phyloP scores from a whole-genome alignment of 2,329 filamentous ascomycete genomes.

The Metarhizium rileyi region DNA sequence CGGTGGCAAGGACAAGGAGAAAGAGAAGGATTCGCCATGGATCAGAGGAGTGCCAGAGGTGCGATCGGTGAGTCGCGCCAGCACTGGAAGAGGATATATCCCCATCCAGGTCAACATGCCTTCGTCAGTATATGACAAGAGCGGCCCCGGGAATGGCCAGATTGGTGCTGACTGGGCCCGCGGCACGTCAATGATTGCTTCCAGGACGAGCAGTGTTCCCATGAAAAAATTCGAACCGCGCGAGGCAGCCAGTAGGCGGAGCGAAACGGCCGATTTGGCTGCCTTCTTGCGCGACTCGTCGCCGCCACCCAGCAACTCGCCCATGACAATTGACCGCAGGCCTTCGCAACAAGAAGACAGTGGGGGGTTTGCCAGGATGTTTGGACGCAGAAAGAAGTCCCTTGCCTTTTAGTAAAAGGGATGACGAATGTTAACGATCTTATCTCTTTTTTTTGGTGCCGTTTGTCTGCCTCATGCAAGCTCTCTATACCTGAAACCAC shows the following conservation, averaged over 20 bases:
- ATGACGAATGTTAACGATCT: background rate
- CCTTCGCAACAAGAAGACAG: slow-evolving; percentile 27
- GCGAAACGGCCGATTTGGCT: slow-evolving; percentile 58
- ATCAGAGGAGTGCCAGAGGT: slow-evolving; percentile 12
- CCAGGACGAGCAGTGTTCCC: slow-evolving; percentile 30
- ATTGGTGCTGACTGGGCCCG: slow-evolving; percentile 11
- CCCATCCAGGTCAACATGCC: slow-evolving; percentile 45
- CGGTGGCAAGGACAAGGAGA: slow-evolving; percentile 13
- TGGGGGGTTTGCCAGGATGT: slow-evolving; percentile 36
- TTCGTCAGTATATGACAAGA: slow-evolving; percentile 32
- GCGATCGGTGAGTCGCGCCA: slow-evolving; percentile 28
- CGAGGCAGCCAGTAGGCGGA: slow-evolving; percentile 39
- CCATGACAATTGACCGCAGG: slow-evolving; percentile 15
- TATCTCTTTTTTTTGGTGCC: background rate
- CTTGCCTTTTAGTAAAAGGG: slow-evolving; percentile 19
- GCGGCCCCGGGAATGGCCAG: slow-evolving; percentile 19
- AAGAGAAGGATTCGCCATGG: slow-evolving; percentile 18
- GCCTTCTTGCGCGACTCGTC: slow-evolving; percentile 62
- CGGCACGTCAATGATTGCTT: slow-evolving; percentile 17
- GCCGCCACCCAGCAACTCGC: slow-evolving; percentile 37
- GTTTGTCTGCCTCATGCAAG: background rate
- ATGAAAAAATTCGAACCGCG: slow-evolving; percentile 51
- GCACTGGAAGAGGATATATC: slow-evolving; percentile 32
- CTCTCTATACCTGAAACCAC: background rate
- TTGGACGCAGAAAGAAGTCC: slow-evolving; percentile 40